A percentile compares a stretch with the other conserved stretches of the same genome.
phyloP scores from a whole-genome alignment of 2,329 filamentous ascomycete species.

The Fusarium transvaalense region DNA sequence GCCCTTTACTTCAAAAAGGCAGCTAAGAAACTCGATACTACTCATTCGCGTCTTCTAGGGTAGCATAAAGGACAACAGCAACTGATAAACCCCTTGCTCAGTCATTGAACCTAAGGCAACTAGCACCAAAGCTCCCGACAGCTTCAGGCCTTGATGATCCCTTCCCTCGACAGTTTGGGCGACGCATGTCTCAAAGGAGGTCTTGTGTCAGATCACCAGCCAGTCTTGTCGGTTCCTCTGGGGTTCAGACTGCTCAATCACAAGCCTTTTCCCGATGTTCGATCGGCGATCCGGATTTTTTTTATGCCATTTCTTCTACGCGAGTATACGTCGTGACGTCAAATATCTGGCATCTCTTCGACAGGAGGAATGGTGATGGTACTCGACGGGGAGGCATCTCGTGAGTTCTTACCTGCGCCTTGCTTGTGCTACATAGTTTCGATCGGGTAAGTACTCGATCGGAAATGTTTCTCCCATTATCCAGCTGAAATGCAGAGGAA shows the following conservation, averaged over 20 bases:
- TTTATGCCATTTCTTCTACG: slow-evolving; percentile 3
- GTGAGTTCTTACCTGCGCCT: slow-evolving; percentile 9
- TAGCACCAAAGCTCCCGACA: slow-evolving; percentile 1
- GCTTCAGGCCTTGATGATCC: slow-evolving; percentile 13
- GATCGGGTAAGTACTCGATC: slow-evolving; percentile 10
- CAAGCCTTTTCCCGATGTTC: slow-evolving; percentile 2
- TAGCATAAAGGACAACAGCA: slow-evolving; percentile 1
- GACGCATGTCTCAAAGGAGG: slow-evolving; percentile 30
- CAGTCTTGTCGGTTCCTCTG: slow-evolving; percentile 15
- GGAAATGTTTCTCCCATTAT: background rate
- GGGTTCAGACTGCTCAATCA: slow-evolving; percentile 14
- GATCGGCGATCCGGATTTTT: slow-evolving; percentile 27
- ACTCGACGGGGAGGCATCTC: slow-evolving; percentile 10
- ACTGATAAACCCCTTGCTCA: slow-evolving; percentile 29
- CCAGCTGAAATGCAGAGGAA: slow-evolving; percentile 13
- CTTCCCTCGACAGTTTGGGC: slow-evolving; percentile 26
- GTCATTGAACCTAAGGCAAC: slow-evolving; percentile 2
- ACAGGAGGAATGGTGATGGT: slow-evolving; percentile 33
- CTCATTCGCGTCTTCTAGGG: background rate
- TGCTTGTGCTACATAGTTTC: slow-evolving; percentile 21
- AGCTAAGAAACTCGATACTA: background rate
- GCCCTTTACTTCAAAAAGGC: background rate
- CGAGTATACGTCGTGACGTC: slow-evolving; percentile 26
- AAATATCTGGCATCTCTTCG: slow-evolving; percentile 9
- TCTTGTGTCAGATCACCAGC: slow-evolving; percentile 19